Base-by-base conservation (phyloP, 139 green algal genomes). In the Spirogloea muscicola region DNA sequence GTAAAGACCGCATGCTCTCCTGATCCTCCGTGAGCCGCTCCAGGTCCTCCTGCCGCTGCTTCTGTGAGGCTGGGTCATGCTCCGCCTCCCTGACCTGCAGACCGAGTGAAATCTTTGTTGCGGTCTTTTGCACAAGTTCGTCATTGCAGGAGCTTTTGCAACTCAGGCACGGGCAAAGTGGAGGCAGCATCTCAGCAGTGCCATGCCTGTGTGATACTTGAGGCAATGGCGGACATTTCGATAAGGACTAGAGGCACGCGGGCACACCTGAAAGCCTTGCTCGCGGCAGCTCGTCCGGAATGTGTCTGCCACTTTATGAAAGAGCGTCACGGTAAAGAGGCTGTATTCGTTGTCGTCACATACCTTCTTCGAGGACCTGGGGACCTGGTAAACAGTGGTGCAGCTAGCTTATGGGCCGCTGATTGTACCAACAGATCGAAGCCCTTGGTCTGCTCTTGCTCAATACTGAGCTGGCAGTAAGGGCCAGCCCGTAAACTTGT, bases 281-380 rank as follows among this genome's bases (percentile, higher is more conserved):
- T 81, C 59, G 4, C 94, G 83, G 0, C 89, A 91, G 27, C 85
- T 82, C n/a, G 77, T 75, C 74, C 96, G 97, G 87, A 98, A 98
- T 58, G 90, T 89, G 79, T 98, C 94, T 3, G 88, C 81, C 7
- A 95, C 86, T 18, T 90, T 84, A 41, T 81, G 81, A 80, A 99
- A 99, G 2, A 98, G 80, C 0, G 92, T 82, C 0, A 97, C 91
- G 0, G 81, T 88, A 76, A 90, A 90, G 36, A 97, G 80, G 0
- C 77, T 65, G 72, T 95, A 97, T 59, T 99, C 94, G 48, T 87
- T 83, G 81, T 99, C 94, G 81, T 96, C 87, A 0, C 82, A 59
- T 0, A 98, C 74, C n/a, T 87, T 37, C 33, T 80, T 86, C 0
- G 63, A 76, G 1, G 74, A 85, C 21, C 84, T 66, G 18, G 84